Base-by-base conservation (phyloP, 345 rosid species). In the Citrus glauca region DNA sequence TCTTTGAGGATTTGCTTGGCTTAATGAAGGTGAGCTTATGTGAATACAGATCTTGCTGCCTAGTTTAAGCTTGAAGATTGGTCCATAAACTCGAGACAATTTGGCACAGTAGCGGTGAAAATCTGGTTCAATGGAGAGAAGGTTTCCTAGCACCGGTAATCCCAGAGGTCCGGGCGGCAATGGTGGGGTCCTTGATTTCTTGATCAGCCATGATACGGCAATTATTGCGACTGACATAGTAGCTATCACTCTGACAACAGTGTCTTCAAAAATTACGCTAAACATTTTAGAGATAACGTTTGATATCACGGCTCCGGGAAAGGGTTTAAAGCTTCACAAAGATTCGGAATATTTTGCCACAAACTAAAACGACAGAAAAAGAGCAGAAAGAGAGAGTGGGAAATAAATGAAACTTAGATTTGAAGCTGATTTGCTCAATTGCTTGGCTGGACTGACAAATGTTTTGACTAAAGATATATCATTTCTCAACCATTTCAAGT, bases 21-120 rank as follows among this genome's bases (percentile, higher is more conserved):
- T 19, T 19, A 66, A 19, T n/a, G 76, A 69, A 16, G 80, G 40
- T 33, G 79, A 84, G 56, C 53, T 70, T 33, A 78, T 72, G 19
- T 75, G 78, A 11, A 79, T 40, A 9, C 76, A 67, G 17, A 73
- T 30, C 7, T 81, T 78, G 1, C 65, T 66, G 17, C 86, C 84
- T 33, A 81, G 79, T 62, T 80, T 71, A 78, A 81, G 65, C 79
- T 81, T 78, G 60, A 80, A 1, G 48, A 81, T 73, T 4, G 82
- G 82, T 35, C 86, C 86, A 37, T 75, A 82, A 27, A 24, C 35
- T 66, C 35, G 19, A 48, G 73, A 74, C 2, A 83, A 71, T 1
- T 17, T 65, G 9, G 57, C 61, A 1, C 80, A 80, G 77, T 77
- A 78, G 6, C 35, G 48, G 19, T 75, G 80, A 33, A 81, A 55